Conservation (phyloP, 805 yeast species). For the Dipodascus albidus region DNA sequence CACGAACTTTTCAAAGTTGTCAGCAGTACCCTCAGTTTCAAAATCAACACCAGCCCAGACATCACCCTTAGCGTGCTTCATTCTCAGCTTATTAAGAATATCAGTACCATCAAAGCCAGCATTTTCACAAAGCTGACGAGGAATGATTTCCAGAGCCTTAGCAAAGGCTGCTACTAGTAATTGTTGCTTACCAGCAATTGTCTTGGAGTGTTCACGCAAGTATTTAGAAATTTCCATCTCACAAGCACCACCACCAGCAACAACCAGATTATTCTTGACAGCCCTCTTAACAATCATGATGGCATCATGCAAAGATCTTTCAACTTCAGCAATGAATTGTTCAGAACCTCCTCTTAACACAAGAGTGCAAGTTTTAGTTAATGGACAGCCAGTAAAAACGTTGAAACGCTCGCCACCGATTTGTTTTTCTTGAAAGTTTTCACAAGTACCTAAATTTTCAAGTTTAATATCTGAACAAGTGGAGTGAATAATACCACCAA, state of each 20-base stretch:
- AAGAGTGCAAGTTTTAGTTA: constrained; percentile 87
- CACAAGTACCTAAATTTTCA: constrained; percentile 77
- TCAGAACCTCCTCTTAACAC: constrained; percentile 96
- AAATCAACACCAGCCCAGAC: constrained; percentile 90
- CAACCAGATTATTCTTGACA: constrained; percentile 71
- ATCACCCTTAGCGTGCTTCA: constrained; percentile 91
- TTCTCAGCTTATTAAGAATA: constrained; percentile 76
- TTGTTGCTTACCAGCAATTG: constrained; percentile 94
- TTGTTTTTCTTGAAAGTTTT: constrained; percentile 79
- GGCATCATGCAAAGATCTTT: constrained; percentile 94
- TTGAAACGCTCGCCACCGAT: constrained; percentile 94
- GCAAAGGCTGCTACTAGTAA: constrained; percentile 87
- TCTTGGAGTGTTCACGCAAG: constrained; percentile 74
- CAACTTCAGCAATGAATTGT: constrained; percentile 96
- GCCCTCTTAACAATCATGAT: constrained; percentile 97
- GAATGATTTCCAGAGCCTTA: constrained; percentile 87
- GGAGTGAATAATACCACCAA: constrained; percentile 82
- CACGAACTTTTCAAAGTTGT: constrained; percentile 75
- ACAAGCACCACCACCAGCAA: constrained; percentile 98
- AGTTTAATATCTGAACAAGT: constrained; percentile 48
- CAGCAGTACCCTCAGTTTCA: constrained; percentile 64
- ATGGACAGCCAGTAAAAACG: constrained; percentile 83
- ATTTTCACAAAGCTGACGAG: constrained; percentile 94
- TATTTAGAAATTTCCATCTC: constrained; percentile 93
- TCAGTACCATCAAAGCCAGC: constrained; percentile 99